phyloP scores from a whole-genome alignment of 441 rosid genomes.

The Hura crepitans region DNA sequence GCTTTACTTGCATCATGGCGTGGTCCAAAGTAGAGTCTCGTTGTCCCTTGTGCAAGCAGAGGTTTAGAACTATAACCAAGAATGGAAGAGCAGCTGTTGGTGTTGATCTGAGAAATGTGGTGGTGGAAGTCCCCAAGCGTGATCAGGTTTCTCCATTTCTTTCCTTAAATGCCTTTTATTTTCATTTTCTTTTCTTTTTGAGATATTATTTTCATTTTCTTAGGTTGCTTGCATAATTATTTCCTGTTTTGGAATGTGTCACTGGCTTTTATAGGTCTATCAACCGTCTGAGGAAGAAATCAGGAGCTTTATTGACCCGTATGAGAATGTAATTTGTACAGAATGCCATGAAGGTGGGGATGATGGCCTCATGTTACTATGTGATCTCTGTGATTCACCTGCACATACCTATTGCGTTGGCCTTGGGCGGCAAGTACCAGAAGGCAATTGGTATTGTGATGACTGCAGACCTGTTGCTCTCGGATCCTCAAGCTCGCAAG shows the following conservation, averaged over 20 bases:
- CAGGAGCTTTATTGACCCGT: constrained; percentile 87
- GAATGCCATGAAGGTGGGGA: constrained; percentile 97
- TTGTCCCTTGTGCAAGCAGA: constrained; percentile 96
- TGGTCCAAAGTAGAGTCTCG: constrained; percentile 99
- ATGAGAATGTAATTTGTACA: constrained; percentile 81
- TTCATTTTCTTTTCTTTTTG: too few relatives aligned
- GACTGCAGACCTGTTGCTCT: constrained; percentile 85
- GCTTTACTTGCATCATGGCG: constrained; percentile 92
- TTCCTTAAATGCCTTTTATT: constrained; percentile 7
- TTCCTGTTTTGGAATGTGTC: constrained; percentile 19
- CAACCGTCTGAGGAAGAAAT: constrained; percentile 98
- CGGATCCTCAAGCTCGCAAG: constrained; percentile 64
- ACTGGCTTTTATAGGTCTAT: constrained; percentile 60
- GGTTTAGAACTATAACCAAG: constrained; percentile 79
- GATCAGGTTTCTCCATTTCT: constrained; percentile 66
- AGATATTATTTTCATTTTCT: too few relatives aligned
- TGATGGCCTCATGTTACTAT: constrained; percentile 93
- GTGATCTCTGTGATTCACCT: constrained; percentile 96
- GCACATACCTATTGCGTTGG: constrained; percentile 98
- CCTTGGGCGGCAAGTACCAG: constrained; percentile 90
- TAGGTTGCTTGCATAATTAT: constrained; percentile 16
- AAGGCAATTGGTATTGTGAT: constrained; percentile 98
- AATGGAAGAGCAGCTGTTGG: constrained; percentile 66
- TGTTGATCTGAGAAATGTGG: constrained; percentile 69
- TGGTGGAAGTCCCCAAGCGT: constrained; percentile 68